Evolutionary conservation across 2,329 filamentous ascomycete genomes (phyloP).

Genomic region (Hysterium pulicare): DNA sequence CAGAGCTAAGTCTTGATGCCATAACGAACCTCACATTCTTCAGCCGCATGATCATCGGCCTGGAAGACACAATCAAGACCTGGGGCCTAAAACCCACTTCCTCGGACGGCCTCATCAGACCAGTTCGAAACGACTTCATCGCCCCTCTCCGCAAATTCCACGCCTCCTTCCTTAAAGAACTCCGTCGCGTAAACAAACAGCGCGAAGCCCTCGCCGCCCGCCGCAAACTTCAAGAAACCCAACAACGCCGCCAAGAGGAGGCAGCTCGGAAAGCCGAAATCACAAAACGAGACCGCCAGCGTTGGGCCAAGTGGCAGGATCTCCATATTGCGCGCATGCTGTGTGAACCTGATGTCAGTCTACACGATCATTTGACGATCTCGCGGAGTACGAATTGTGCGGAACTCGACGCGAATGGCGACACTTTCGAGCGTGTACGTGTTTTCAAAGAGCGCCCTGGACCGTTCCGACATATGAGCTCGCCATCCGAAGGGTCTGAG

Average conservation of each 20-base stretch:
- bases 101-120: slow-evolving; percentile 18
- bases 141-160: slow-evolving; percentile 19
- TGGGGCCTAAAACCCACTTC: slow-evolving; percentile 20
- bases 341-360: slow-evolving; percentile 18
- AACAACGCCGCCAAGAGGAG: slow-evolving; percentile 5
- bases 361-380: neutral
- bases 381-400: slow-evolving; percentile 9
- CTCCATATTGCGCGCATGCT: slow-evolving; percentile 25
- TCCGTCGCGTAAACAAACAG: slow-evolving; percentile 1
- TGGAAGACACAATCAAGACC: slow-evolving; percentile 20
- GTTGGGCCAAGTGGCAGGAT: slow-evolving; percentile 25
- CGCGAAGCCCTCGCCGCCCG: slow-evolving; percentile 1
- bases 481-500: slow-evolving; percentile 8
- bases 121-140: slow-evolving; percentile 23
- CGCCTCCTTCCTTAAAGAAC: slow-evolving; percentile 4
- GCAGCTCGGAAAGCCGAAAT: slow-evolving; percentile 3
- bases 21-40: slow-evolving; percentile 18
- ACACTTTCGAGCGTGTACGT: slow-evolving; percentile 36
- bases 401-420: slow-evolving; percentile 39
- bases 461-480: slow-evolving; percentile 12
- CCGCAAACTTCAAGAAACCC: neutral
- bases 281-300: slow-evolving; percentile 2
- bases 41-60: slow-evolving; percentile 14
- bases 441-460: slow-evolving; percentile 35
- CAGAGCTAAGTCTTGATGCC: slow-evolving; percentile 11